A percentile compares a stretch with the other conserved stretches of the same genome.
These are phyloP conservation scores for Leptographium galeiforme DNA, from an alignment of 2,329 filamentous ascomycete genomes.

Conservation along the genomic window DNA sequence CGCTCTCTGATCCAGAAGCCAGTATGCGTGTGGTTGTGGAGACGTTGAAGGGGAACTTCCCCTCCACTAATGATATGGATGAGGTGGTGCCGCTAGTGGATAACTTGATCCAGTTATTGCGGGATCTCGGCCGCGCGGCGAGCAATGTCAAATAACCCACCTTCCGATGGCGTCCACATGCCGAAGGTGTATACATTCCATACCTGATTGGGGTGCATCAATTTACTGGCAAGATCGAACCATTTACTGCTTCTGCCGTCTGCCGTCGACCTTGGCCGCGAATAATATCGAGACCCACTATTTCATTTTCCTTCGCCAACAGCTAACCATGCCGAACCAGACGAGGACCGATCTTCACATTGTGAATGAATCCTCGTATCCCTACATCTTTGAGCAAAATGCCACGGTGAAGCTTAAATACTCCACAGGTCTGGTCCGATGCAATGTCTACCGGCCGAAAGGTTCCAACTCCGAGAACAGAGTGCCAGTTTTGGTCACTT, in stretches of 20 bases:
- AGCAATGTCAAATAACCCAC: too few relatives aligned
- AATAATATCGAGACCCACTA: not conserved
- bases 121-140: constrained; percentile 42
- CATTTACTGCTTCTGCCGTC: too few relatives aligned
- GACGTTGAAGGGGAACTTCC: constrained; percentile 40
- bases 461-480: constrained; percentile 14
- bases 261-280: too few relatives aligned
- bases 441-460: constrained; percentile 25
- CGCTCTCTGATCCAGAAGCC: constrained; percentile 40
- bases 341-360: constrained; percentile 13
- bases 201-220: too few relatives aligned
- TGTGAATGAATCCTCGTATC: constrained; percentile 17
- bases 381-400: constrained; percentile 28
- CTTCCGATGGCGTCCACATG: too few relatives aligned
- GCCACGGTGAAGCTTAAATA: constrained; percentile 19
- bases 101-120: constrained; percentile 51
- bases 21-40: constrained; percentile 47
- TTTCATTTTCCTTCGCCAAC: not conserved
- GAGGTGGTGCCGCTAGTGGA: constrained; percentile 48
- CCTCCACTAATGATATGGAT: constrained; percentile 17
- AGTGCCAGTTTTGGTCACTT: constrained; percentile 53
- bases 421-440: constrained; percentile 19
- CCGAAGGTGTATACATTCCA: too few relatives aligned
- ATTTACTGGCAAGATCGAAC: too few relatives aligned
- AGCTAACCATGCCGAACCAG: not conserved